phyloP scores from a whole-genome alignment of 352 stramenopile species.

The Globisporangium ultimum region DNA sequence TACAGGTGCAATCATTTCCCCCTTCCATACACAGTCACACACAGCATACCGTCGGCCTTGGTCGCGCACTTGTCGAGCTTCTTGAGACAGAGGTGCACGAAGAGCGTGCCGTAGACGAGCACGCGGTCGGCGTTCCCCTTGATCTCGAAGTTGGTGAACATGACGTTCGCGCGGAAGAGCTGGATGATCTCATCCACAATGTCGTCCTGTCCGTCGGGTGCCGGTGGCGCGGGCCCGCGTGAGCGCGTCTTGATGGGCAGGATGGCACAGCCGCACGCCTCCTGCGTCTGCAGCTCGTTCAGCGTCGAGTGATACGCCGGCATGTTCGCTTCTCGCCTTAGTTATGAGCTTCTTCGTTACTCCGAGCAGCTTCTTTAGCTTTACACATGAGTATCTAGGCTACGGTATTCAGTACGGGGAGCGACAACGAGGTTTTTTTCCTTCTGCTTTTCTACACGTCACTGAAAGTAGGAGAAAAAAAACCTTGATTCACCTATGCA shows the following conservation, averaged over 20 bases:
- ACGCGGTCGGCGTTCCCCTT: constrained; percentile 89
- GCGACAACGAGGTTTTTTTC: too few relatives aligned
- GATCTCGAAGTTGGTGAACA: constrained; percentile 94
- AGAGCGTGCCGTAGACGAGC: constrained; percentile 94
- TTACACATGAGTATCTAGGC: too few relatives aligned
- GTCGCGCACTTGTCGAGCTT: constrained; percentile 82
- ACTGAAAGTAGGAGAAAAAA: too few relatives aligned
- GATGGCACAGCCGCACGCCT: constrained; percentile 86
- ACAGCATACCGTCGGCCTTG: constrained; percentile 63
- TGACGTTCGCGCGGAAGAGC: constrained; percentile 92
- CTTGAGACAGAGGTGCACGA: constrained; percentile 89
- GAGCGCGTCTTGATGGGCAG: constrained; percentile 89
- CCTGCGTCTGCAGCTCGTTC: constrained; percentile 64
- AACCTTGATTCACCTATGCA: too few relatives aligned
- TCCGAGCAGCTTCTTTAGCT: neutral
- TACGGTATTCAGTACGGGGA: too few relatives aligned
- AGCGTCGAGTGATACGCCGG: constrained; percentile 92
- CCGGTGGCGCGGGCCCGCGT: constrained; percentile 79
- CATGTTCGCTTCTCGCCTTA: constrained; percentile 36
- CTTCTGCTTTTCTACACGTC: too few relatives aligned
- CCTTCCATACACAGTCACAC: neutral
- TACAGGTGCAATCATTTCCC: neutral
- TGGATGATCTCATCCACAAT: constrained; percentile 93
- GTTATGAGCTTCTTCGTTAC: neutral
- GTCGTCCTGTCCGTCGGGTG: constrained; percentile 80